Base-by-base conservation (phyloP, 345 rosid genomes). In the Isatis tinctoria region DNA sequence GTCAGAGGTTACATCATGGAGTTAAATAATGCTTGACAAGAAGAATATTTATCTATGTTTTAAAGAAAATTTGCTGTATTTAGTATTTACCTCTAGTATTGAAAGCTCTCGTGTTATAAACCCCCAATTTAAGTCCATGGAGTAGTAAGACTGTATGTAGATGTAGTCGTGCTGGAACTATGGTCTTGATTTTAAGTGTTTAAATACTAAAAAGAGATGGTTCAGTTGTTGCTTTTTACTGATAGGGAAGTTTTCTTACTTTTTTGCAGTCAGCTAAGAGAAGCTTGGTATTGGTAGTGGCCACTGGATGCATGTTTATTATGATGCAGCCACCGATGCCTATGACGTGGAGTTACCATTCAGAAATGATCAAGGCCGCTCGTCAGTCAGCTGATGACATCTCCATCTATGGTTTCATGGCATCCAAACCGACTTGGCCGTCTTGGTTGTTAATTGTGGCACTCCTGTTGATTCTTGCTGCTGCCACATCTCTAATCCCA, bases 351-450 rank as follows among this genome's bases (percentile, higher is more conserved):
- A 87, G 96, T 76, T 92, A 90, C 82, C 84, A 81, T 4, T 92
- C 98, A 22, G 93, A 89, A 6, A 53, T 92, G 70, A 92, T 92
- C 71, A 90, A 82, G 78, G 89, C 96, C 26, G 97, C 99, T 70
- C 97, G 92, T 32, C 92, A 85, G 76, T 88, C 98, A 65, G 89
- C 91, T 67, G 99, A 95, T 81, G 99, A 95, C 77, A 87, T 95
- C 73, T 90, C 98, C 45, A 95, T 92, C 62, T 95, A 95, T 52
- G 99, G 98, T 13, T 90, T 95, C 60, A 76, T 90, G 83, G 90
- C 96, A 58, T 83, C 94, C 65, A 92, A 90, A 81, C 99, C 99
- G 30, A 89, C 96, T n/a, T 92, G 99, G 98, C 98, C 99, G 13
- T 87, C 99, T 54, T 95, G 99, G 99, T 74, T 92, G 67, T 97